phyloP scores from a whole-genome alignment of 306 rosid species.

The Gillenia trifoliata region DNA sequence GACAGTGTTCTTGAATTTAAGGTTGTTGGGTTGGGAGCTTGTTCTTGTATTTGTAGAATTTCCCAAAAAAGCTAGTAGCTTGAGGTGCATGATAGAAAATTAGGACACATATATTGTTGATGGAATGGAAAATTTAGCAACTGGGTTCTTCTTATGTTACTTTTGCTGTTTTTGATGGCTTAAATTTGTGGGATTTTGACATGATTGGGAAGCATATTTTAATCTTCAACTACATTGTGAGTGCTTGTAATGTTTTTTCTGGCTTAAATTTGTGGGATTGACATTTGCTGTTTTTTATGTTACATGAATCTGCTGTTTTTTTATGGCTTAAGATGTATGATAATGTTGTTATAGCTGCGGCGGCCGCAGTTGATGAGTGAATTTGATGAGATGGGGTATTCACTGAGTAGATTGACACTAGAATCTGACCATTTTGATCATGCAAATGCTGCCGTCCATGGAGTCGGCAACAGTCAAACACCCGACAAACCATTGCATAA shows the following conservation, averaged over 20 bases:
- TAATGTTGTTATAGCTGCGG: conserved; percentile 28
- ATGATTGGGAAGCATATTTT: neutral
- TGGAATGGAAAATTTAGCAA: neutral
- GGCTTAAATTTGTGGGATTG: conserved; percentile 23
- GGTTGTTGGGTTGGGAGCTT: neutral
- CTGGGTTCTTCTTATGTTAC: neutral
- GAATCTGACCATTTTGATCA: conserved; percentile 45
- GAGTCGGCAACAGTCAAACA: conserved; percentile 32
- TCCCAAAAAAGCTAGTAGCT: neutral
- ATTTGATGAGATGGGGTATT: conserved; percentile 70
- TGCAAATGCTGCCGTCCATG: conserved; percentile 25
- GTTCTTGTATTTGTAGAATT: neutral
- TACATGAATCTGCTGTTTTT: no score
- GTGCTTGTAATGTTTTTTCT: neutral
- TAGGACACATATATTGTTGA: neutral
- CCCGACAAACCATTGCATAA: conserved; percentile 23
- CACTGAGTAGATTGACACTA: conserved; percentile 68
- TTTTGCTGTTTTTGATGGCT: neutral
- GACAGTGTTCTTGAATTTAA: neutral
- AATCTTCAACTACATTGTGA: no score
- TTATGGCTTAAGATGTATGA: neutral
- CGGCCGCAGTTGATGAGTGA: conserved; percentile 27
- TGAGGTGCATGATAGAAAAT: neutral
- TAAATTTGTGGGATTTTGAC: conserved; percentile 20
- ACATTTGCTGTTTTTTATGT: neutral